Evolutionary conservation across 208 protist species (phyloP), one percentile per base, ranked within the genome.

Genomic region (Leishmania tarentolae): DNA sequence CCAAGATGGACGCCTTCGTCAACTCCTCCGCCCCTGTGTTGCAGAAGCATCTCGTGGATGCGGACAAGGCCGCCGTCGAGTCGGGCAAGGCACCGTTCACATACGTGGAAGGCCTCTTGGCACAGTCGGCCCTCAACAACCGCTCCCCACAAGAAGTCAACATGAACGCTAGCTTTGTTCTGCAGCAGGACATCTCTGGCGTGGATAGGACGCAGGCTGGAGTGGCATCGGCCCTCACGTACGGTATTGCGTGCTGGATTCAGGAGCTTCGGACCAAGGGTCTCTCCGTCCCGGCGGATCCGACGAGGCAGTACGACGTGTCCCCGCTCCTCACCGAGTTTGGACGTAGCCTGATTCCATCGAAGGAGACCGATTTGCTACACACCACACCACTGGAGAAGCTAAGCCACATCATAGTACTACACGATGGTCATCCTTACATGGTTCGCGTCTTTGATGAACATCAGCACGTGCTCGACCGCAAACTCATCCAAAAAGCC

Each of bases 351-450:
- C 84, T 92, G n/a, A 89, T 97, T 76, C 94, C 94, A 0, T 81
- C 85, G 44, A 92, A 92, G 75, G 88, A 90, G 37, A 50, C n/a
- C 13, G 94, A 97, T 65, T 66, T 78, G 78, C 76, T 94, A 19
- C 83, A 84, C 76, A 93, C 86, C 42, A 94, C 91, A 5, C 90
- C 94, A 52, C 73, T 93, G 40, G 85, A 90, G 75, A 80, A 93
- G 70, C 87, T 97, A 57, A 83, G 87, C 21, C 94, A 97, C 86
- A 79, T 97, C 52, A 82, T 97, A 50, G 92, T 97, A 47, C 85
- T 97, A 46, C 94, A 96, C 78, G 92, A 97, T 70, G 94, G 92
- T 13, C 90, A 96, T 75, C 87, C 86, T 1, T 94, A 96, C 84
- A 40, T 90, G 66, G 86, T 97, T 53, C 84, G 90, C 40, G 81